Conservation (phyloP, 495 filamentous ascomycete genomes). For the Lasiosphaeria ovina region DNA sequence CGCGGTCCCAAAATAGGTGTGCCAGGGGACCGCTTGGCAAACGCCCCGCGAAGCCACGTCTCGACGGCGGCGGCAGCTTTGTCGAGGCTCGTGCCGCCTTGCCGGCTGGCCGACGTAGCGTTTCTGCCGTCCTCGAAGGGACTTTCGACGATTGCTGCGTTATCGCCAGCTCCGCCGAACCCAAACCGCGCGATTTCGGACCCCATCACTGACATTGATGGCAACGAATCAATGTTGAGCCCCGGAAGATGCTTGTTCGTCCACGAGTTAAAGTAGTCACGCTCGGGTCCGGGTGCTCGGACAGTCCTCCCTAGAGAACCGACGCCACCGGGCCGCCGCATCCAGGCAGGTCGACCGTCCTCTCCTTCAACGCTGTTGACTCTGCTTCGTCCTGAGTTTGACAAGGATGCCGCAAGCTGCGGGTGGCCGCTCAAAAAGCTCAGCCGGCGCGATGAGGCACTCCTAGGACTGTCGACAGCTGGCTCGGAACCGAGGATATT, state of each 20-base stretch:
- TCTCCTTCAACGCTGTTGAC: slow-evolving; percentile 30
- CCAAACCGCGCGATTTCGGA: slow-evolving; percentile 50
- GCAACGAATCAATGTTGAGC: slow-evolving; percentile 57
- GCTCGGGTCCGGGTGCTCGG: slow-evolving; percentile 71
- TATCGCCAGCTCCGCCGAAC: slow-evolving; percentile 34
- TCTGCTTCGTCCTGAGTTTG: slow-evolving; percentile 24
- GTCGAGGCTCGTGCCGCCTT: slow-evolving; percentile 56
- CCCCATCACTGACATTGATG: slow-evolving; percentile 53
- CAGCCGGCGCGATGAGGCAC: slow-evolving; percentile 39
- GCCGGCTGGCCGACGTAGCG: slow-evolving; percentile 25
- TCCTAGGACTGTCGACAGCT: slow-evolving; percentile 33
- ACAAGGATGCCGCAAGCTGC: slow-evolving; percentile 20
- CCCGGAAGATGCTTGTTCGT: slow-evolving; percentile 74
- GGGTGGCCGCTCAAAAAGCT: slow-evolving; percentile 32
- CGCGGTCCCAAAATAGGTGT: slow-evolving; percentile 47
- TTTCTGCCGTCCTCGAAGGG: slow-evolving; percentile 46
- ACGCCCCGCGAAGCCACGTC: slow-evolving; percentile 81
- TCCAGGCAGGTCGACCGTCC: slow-evolving; percentile 47
- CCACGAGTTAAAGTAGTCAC: slow-evolving; percentile 76
- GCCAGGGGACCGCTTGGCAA: slow-evolving; percentile 51
- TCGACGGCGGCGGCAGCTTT: slow-evolving; percentile 83
- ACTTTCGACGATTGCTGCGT: slow-evolving; percentile 49
- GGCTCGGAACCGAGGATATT: slow-evolving; percentile 34
- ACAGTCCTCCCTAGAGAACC: slow-evolving; percentile 71
- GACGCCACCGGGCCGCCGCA: slow-evolving; percentile 80